phyloP scores from a whole-genome alignment of 768 basidiomycete genomes.

The Cystobasidium ongulense region DNA sequence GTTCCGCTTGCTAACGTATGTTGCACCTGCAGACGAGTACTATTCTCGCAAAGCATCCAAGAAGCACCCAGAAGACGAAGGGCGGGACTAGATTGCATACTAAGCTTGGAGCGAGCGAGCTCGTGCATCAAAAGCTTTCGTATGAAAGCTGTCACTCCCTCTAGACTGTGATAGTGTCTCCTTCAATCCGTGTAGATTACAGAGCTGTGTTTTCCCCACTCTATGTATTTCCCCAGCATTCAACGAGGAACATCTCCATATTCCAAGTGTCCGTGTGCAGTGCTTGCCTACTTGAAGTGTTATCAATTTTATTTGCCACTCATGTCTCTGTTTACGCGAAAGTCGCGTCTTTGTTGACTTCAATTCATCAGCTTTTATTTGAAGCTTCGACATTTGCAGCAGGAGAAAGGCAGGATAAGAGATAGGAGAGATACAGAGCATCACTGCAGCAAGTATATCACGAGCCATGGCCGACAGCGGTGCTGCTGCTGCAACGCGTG shows the following conservation, averaged over 20 bases:
- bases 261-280: too few species aligned
- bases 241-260: too few species aligned
- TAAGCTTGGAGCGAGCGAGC: background rate
- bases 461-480: background rate
- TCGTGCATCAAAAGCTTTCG: background rate
- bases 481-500: background rate
- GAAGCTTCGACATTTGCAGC: background rate
- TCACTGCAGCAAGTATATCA: background rate
- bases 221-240: too few species aligned
- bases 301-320: too few species aligned
- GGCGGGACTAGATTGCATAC: constrained; percentile 35
- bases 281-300: too few species aligned
- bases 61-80: constrained; percentile 32
- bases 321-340: background rate
- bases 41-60: constrained; percentile 36
- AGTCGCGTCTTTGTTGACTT: background rate
- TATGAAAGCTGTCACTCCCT: background rate
- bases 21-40: constrained; percentile 32
- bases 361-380: background rate
- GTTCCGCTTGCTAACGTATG: too few species aligned
- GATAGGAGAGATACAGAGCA: background rate
- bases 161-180: background rate
- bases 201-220: too few species aligned
- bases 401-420: background rate
- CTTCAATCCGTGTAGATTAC: too few species aligned